Conservation (phyloP, 2,329 filamentous ascomycete species). For the Lachnellula cervina region DNA sequence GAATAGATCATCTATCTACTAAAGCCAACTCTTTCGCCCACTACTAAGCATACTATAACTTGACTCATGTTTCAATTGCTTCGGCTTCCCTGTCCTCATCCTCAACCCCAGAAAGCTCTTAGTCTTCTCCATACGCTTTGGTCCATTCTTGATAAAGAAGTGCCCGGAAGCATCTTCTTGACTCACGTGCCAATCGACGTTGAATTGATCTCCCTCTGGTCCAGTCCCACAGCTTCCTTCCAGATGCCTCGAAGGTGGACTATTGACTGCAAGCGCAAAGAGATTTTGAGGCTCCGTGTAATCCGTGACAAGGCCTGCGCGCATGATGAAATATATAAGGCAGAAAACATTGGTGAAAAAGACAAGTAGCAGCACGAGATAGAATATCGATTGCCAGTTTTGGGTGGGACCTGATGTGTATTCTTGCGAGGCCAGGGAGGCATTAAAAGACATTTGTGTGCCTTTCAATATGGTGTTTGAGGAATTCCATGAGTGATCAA, state of each 20-base stretch:
- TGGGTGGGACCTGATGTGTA: conserved; percentile 64
- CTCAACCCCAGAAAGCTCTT: conserved; percentile 11
- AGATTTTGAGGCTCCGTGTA: conserved; percentile 74
- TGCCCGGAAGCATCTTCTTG: conserved; percentile 45
- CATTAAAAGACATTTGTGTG: conserved; percentile 55
- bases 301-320: conserved; percentile 63
- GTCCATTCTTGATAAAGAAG: conserved; percentile 50
- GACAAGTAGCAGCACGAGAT: conserved; percentile 58
- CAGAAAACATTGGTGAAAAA: conserved; percentile 65
- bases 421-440: conserved; percentile 57
- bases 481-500: conserved; percentile 52
- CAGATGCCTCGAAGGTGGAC: conserved; percentile 45
- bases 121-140: conserved; percentile 39
- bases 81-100: not conserved
- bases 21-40: conserved; percentile 13
- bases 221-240: conserved; percentile 53
- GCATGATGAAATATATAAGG: conserved; percentile 53
- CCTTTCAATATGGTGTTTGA: conserved; percentile 36
- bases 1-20: not conserved
- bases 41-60: conserved; percentile 23
- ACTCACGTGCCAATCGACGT: conserved; percentile 39
- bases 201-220: conserved; percentile 34
- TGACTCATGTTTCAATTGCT: conserved; percentile 4
- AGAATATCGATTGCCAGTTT: conserved; percentile 61
- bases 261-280: conserved; percentile 67